Percentiles rank a stretch among this genome's conserved stretches.
Conservation (phyloP, 2,329 filamentous ascomycete species). For the Chlorencoelia australis region DNA sequence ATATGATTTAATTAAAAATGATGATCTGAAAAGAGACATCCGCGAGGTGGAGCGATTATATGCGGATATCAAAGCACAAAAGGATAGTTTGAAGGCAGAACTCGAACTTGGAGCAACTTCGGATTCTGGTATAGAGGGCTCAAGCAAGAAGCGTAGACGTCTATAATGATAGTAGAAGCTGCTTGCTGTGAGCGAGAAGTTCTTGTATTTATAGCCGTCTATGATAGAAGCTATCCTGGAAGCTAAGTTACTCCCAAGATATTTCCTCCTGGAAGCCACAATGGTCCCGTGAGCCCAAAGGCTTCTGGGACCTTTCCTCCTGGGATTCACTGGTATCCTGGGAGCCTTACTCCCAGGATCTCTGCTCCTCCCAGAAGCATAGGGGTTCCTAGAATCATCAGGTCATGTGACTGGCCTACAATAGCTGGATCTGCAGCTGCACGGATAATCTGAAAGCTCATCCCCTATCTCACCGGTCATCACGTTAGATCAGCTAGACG, state of each 20-base stretch:
- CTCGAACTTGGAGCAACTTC: slow-evolving; percentile 2
- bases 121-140: slow-evolving; percentile 3
- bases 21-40: slow-evolving; percentile 4
- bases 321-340: slow-evolving; percentile 5
- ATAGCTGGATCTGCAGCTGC: neutral
- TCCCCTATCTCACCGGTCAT: too few species aligned
- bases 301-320: slow-evolving; percentile 5
- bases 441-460: neutral
- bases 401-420: neutral
- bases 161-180: neutral
- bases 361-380: slow-evolving; percentile 7
- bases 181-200: slow-evolving; percentile 1
- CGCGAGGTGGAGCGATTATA: slow-evolving; percentile 2
- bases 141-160: slow-evolving; percentile 5
- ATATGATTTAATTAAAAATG: slow-evolving; percentile 4
- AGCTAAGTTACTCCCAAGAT: slow-evolving; percentile 3
- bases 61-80: slow-evolving; percentile 4
- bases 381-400: slow-evolving; percentile 10
- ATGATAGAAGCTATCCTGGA: slow-evolving; percentile 3
- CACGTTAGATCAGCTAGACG: too few species aligned
- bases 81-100: slow-evolving; percentile 3
- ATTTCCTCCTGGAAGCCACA: slow-evolving; percentile 1
- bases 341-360: slow-evolving; percentile 8
- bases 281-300: slow-evolving; percentile 6
- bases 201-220: neutral